A percentile compares a stretch with the other conserved stretches of the same genome.
phyloP scores from a whole-genome alignment of 164 flowering plant genomes.

The Chimonanthus salicifolius region DNA sequence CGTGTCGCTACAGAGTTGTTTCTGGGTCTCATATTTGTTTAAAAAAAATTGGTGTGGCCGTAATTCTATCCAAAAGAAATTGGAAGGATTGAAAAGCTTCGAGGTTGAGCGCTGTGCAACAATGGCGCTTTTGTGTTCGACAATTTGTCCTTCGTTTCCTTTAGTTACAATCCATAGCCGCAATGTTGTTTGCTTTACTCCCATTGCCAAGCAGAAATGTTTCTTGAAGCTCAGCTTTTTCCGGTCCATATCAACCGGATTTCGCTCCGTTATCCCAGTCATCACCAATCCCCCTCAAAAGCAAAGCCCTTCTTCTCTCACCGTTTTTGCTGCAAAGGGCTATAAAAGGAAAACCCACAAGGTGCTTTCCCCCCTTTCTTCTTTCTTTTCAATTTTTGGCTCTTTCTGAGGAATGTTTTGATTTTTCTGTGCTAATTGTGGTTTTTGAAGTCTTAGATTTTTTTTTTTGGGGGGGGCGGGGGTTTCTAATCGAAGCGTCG shows the following conservation, averaged over 20 bases:
- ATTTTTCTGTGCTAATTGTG: not conserved
- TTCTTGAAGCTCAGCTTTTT: slow-evolving; percentile 43
- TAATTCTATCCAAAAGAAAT: too few species aligned
- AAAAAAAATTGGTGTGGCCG: too few species aligned
- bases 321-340: slow-evolving; percentile 67
- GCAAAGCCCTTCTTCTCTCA: slow-evolving; percentile 21
- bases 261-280: slow-evolving; percentile 22
- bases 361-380: slow-evolving; percentile 28
- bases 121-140: slow-evolving; percentile 15
- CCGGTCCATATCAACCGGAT: slow-evolving; percentile 25
- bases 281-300: slow-evolving; percentile 18
- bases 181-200: slow-evolving; percentile 23
- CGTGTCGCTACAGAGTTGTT: too few species aligned
- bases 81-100: too few species aligned
- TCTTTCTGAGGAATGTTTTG: not conserved
- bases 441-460: not conserved
- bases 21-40: too few species aligned
- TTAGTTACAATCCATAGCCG: slow-evolving; percentile 13
- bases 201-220: slow-evolving; percentile 10
- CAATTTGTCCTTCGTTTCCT: slow-evolving; percentile 12
- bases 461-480: slow-evolving; percentile 31
- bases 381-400: not conserved
- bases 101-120: slow-evolving; percentile 14
- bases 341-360: slow-evolving; percentile 95
- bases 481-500: not conserved